These are phyloP conservation scores for rapeseed (Brassica napus) DNA, from an alignment of 345 rosid species.

Conservation along the genomic window Da-Ae NC_063439.1:26318501-26319000, in stretches of 20 bases:
- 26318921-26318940: slow-evolving; percentile 81
- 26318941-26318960: slow-evolving; percentile 91
- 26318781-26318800: slow-evolving; percentile 78
- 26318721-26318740: slow-evolving; percentile 74
- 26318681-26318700: slow-evolving; percentile 85
- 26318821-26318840: slow-evolving; percentile 79
- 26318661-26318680: slow-evolving; percentile 90
- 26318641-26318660: slow-evolving; percentile 72
- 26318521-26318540: slow-evolving; percentile 80
- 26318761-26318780: slow-evolving; percentile 73
- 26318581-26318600: slow-evolving; percentile 70
- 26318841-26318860: slow-evolving; percentile 67
- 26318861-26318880: slow-evolving; percentile 63
- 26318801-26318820: slow-evolving; percentile 90
- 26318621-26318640: slow-evolving; percentile 79
- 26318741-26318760: slow-evolving; percentile 83
- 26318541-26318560: slow-evolving; percentile 75
- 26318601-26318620: slow-evolving; percentile 87
- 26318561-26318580: slow-evolving; percentile 73
- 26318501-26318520: slow-evolving; percentile 77
- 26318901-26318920: slow-evolving; percentile 87
- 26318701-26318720: slow-evolving; percentile 70
- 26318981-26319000: slow-evolving; percentile 88
- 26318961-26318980: slow-evolving; percentile 84
- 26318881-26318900: slow-evolving; percentile 91